Conservation (phyloP, 176 grass and related monocot species). For the Oryza rufipogon region DNA sequence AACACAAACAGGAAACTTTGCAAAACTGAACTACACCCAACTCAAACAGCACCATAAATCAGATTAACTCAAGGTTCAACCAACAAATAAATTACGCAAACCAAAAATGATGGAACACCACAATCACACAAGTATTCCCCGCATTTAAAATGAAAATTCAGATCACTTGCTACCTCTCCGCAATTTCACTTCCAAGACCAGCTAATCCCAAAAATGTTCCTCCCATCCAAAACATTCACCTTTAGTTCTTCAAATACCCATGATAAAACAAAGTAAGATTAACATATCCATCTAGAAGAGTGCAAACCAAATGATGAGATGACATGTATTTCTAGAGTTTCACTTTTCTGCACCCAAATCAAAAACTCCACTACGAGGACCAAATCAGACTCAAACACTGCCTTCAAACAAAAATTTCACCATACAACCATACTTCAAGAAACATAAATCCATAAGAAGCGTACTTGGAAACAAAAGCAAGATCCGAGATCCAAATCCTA, state of each 20-base stretch:
- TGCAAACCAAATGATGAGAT: not conserved
- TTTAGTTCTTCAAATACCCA: not conserved
- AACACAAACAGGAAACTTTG: not conserved
- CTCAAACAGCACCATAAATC: conserved; percentile 3
- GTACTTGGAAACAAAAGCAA: not conserved
- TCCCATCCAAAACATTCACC: not conserved
- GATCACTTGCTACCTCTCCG: not conserved
- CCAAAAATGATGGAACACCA: not conserved
- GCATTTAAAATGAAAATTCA: not conserved
- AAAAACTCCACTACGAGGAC: not conserved
- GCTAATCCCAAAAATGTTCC: not conserved
- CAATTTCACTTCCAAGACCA: not conserved
- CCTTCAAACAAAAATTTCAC: not conserved
- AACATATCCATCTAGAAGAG: not conserved
- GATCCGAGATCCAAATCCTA: not conserved
- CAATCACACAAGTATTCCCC: not conserved
- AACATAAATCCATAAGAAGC: not conserved
- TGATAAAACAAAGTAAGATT: conserved; percentile 1
- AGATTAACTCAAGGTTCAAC: not conserved
- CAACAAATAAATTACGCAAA: not conserved
- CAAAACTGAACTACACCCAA: not conserved
- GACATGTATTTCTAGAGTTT: not conserved
- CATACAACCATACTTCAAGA: not conserved
- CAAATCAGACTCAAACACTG: not conserved
- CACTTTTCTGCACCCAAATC: conserved; percentile 2